These are phyloP conservation scores for Carex pumila DNA, from an alignment of 176 grass and related monocot species.

Conservation along the genomic window DNA sequence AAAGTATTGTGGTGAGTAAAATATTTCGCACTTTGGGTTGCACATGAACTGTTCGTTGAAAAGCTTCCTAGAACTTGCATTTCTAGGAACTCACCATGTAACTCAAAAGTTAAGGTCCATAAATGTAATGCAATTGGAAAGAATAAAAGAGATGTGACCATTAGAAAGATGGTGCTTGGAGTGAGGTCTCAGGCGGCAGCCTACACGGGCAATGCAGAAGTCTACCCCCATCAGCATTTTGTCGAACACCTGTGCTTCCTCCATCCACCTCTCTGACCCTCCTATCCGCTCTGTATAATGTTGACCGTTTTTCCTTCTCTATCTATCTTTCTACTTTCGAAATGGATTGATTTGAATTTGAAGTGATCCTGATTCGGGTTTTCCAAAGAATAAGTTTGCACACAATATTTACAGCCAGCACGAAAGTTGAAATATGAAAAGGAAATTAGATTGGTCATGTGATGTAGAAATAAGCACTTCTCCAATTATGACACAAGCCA, in stretches of 20 bases:
- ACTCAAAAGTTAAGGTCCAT: too few relatives aligned
- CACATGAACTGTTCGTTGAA: not conserved
- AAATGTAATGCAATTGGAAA: not conserved
- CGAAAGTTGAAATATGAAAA: not conserved
- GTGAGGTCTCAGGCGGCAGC: constrained; percentile 16
- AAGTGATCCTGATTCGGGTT: too few relatives aligned
- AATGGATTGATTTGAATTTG: not conserved
- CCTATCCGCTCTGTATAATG: too few relatives aligned
- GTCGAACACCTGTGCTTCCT: constrained; percentile 14
- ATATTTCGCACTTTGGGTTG: not conserved
- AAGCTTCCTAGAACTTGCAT: not conserved
- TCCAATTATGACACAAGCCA: too few relatives aligned
- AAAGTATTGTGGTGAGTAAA: not conserved
- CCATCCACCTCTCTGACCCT: not conserved
- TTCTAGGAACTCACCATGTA: not conserved
- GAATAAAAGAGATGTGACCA: not conserved
- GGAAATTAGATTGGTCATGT: not conserved
- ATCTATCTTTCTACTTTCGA: not conserved
- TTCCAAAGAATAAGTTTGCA: too few relatives aligned
- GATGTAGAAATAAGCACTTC: too few relatives aligned
- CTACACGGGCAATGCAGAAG: not conserved
- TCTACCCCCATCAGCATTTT: constrained; percentile 5
- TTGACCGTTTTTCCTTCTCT: not conserved
- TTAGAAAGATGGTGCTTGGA: constrained; percentile 11
- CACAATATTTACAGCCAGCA: not conserved